Evolutionary conservation across 2,329 filamentous ascomycete species (phyloP), one percentile per base, ranked within the genome.

Genomic region (Septoria linicola): DNA sequence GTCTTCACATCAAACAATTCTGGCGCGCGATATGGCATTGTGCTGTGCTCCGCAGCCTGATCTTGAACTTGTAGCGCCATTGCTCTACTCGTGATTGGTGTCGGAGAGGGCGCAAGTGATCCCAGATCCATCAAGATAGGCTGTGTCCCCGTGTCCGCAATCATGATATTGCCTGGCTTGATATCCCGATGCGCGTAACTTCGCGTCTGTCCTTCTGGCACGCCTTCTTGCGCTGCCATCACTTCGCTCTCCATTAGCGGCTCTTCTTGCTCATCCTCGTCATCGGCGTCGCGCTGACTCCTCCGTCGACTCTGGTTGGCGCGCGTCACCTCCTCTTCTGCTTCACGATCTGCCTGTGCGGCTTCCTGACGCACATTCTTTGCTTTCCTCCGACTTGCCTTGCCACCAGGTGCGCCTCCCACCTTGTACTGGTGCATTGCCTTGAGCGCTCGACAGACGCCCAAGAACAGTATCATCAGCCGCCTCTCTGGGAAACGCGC

Each of bases 131-230:
- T 99, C 30, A 99, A 81, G 63, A 99, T 93, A 2, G 93, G 92
- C 23, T 84, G 85, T 53, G 84, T 81, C 61, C 93, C 93, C 63
- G 89, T 84, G 68, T 97, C 92, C 60, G 88, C 87, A 61, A 99
- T 96, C 93, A 99, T 99, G 67, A 99, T 95, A 73, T 99, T 99
- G 52, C 90, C 92, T 63, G 93, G 93, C 72, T 99, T 99, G 70
- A 99, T 96, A 72, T 99, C 93, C 61, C 93, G 80, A 72, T 99
- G 93, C 56, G 93, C 88, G 70, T 96, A 99, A 16, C 90, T 88
- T 61, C 88, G 80, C 54, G 82, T 76, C 51, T 83, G 82, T 11
- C 87, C 86, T 8, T 84, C 82, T 36, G 80, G 80, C 40, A 84
- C 79, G 2, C 87, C 84, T 58, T 85, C 81, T 60, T 87, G 82